Percentiles rank a stretch among this genome's conserved stretches.
Conservation (phyloP, 306 rosid genomes). For the Myrica gale region DNA sequence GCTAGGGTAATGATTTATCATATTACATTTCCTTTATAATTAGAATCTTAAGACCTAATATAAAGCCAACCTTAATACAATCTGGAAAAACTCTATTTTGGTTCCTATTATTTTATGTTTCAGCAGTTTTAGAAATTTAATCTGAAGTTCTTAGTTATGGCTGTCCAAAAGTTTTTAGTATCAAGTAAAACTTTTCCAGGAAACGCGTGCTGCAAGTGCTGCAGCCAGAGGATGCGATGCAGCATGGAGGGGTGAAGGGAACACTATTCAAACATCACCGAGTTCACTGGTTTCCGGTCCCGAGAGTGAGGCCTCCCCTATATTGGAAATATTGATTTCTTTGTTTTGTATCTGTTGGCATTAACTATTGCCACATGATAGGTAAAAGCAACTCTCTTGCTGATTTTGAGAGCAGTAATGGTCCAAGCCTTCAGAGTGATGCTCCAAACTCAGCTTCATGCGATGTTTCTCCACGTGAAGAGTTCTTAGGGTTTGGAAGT, state of each 20-base stretch:
- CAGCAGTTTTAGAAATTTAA: not conserved
- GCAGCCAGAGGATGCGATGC: conserved; percentile 44
- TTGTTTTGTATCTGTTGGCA: conserved; percentile 11
- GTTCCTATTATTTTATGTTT: not conserved
- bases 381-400: conserved; percentile 36
- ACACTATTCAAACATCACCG: conserved; percentile 37
- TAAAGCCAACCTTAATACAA: conserved; percentile 1
- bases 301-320: conserved; percentile 23
- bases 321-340: conserved; percentile 4
- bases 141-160: not conserved
- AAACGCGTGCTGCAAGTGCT: conserved; percentile 40
- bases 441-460: conserved; percentile 39
- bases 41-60: not conserved
- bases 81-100: not conserved
- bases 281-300: conserved; percentile 42
- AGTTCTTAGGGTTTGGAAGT: conserved; percentile 62
- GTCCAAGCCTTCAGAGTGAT: conserved; percentile 45
- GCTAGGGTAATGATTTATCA: conserved; percentile 51
- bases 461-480: conserved; percentile 51
- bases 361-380: conserved; percentile 17
- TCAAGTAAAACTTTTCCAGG: conserved; percentile 45
- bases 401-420: conserved; percentile 41
- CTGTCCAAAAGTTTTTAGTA: not conserved
- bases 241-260: conserved; percentile 55
- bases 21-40: conserved; percentile 19